Evolutionary conservation across 106 monocot species (phyloP).

Genomic region (Vanilla planifolia): DNA sequence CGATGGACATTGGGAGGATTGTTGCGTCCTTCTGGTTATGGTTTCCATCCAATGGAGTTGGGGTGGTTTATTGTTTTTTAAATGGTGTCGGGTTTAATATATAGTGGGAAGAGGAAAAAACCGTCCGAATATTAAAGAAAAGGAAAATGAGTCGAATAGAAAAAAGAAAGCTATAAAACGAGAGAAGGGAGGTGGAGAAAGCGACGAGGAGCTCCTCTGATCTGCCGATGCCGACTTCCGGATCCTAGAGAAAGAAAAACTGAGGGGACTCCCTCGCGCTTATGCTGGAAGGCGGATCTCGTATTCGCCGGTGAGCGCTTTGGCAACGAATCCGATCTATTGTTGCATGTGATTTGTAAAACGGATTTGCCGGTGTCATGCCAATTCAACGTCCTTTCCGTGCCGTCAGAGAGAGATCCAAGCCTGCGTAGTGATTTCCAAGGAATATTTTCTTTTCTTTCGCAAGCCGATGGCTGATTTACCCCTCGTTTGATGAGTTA

Average conservation of each 20-base stretch:
- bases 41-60: no score
- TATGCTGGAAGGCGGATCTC: not conserved
- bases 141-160: not conserved
- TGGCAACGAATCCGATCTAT: not conserved
- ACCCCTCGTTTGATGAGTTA: not conserved
- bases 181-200: not conserved
- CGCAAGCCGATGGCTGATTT: not conserved
- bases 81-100: no score
- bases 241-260: not conserved
- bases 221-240: slow-evolving; percentile 1
- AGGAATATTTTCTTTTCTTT: not conserved
- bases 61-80: no score
- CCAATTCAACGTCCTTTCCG: not conserved
- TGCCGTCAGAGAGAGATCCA: not conserved
- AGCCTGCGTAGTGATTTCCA: not conserved
- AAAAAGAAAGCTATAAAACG: not conserved
- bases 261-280: not conserved
- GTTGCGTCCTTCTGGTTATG: no score
- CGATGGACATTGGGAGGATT: no score
- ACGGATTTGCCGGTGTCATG: not conserved
- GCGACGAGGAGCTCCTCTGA: slow-evolving; percentile 4
- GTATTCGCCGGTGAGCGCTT: not conserved
- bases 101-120: no score
- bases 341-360: not conserved
- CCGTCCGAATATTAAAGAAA: no score